Conservation (phyloP, 805 yeast species). For the Candida manassasensis region DNA sequence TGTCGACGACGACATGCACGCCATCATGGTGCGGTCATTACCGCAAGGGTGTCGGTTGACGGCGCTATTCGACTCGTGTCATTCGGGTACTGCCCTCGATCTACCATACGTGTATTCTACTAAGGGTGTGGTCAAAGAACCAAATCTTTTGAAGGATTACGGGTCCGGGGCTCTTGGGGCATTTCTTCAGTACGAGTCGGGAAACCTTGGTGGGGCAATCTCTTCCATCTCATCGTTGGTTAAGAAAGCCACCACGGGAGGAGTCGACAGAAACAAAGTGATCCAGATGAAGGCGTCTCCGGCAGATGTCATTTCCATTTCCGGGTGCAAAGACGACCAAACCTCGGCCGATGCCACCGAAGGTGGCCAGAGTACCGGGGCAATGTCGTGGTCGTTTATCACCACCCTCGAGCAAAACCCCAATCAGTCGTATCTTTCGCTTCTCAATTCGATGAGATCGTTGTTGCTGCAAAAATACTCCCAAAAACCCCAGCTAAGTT, state of each 20-base stretch:
- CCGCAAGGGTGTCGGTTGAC: conserved; percentile 36
- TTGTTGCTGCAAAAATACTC: conserved; percentile 27
- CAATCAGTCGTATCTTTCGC: conserved; percentile 30
- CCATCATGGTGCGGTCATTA: conserved; percentile 31
- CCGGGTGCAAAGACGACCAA: conserved; percentile 39
- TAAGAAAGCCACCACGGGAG: conserved; percentile 23
- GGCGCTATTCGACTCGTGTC: conserved; percentile 36
- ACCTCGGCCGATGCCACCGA: conserved; percentile 37
- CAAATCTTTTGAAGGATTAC: conserved; percentile 32
- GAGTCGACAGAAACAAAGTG: conserved; percentile 21
- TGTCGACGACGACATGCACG: conserved; percentile 38
- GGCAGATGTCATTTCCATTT: conserved; percentile 33
- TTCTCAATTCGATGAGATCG: conserved; percentile 34
- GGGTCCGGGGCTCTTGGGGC: conserved; percentile 32
- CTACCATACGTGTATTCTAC: conserved; percentile 37
- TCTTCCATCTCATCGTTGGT: conserved; percentile 30
- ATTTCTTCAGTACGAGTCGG: conserved; percentile 26
- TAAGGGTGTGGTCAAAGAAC: conserved; percentile 38
- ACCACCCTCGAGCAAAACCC: conserved; percentile 23
- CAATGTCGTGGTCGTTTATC: conserved; percentile 38
- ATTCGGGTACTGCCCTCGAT: conserved; percentile 38
- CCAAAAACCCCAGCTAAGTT: conserved; percentile 38
- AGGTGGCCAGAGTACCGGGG: conserved; percentile 34
- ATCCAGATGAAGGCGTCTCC: conserved; percentile 29
- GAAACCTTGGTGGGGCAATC: conserved; percentile 36